Conservation (phyloP, 1,139 yeast genomes). For the Yamadazyma buinensis region DNA sequence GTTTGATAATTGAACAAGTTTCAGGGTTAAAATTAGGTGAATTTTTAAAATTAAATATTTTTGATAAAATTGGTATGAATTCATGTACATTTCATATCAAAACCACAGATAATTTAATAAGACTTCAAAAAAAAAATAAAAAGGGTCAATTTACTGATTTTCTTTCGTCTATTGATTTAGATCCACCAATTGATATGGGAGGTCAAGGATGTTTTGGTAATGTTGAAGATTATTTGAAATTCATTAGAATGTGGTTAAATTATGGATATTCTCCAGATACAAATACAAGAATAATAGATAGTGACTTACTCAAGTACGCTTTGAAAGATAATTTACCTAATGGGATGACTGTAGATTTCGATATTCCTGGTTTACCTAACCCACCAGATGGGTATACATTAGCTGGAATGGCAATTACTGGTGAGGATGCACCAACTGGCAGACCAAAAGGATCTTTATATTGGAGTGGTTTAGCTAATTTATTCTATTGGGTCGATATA, state of each 20-base stretch:
- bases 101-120: conserved; percentile 22
- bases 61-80: conserved; percentile 43
- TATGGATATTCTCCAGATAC: conserved; percentile 41
- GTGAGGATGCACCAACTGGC: conserved; percentile 31
- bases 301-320: conserved; percentile 30
- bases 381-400: conserved; percentile 80
- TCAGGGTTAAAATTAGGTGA: conserved; percentile 42
- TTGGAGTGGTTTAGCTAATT: conserved; percentile 48
- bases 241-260: conserved; percentile 45
- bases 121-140: conserved; percentile 20
- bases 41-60: conserved; percentile 35
- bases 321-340: conserved; percentile 32
- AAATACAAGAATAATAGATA: conserved; percentile 27
- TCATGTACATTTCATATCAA: conserved; percentile 34
- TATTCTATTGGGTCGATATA: conserved; percentile 45
- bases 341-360: conserved; percentile 19
- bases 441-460: conserved; percentile 36
- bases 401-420: conserved; percentile 70
- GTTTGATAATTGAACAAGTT: conserved; percentile 41
- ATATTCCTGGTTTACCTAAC: conserved; percentile 16
- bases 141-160: conserved; percentile 16
- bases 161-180: conserved; percentile 16
- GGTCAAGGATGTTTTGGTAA: conserved; percentile 49
- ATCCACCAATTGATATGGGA: conserved; percentile 41
- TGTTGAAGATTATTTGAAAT: conserved; percentile 40